phyloP scores from a whole-genome alignment of 495 filamentous ascomycete species.

The Penicillium psychrofluorescens region DNA sequence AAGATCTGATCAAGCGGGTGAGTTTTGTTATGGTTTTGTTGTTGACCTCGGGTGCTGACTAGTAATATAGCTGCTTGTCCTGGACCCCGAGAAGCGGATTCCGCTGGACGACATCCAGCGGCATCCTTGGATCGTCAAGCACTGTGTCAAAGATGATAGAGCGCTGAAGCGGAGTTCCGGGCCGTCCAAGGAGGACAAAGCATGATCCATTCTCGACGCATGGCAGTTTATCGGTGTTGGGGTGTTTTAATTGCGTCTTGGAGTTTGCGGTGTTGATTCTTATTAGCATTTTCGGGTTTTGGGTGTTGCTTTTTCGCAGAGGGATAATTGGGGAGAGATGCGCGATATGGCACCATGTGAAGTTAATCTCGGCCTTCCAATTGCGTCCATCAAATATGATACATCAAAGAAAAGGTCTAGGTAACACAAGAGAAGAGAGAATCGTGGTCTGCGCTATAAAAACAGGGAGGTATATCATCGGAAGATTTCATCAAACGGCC shows the following conservation, averaged over 20 bases:
- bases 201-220: conserved; percentile 13
- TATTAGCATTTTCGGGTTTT: conserved; percentile 16
- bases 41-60: conserved; percentile 7
- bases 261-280: conserved; percentile 6
- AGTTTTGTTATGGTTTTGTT: conserved; percentile 11
- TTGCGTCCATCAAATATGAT: conserved; percentile 17
- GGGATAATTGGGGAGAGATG: conserved; percentile 9
- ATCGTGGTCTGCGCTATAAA: conserved; percentile 1
- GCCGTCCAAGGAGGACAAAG: conserved; percentile 29
- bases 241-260: conserved; percentile 10
- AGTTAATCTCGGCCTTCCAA: conserved; percentile 11
- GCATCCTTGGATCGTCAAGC: conserved; percentile 96
- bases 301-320: conserved; percentile 6
- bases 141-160: conserved; percentile 76
- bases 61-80: conserved; percentile 65
- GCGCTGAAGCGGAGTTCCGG: conserved; percentile 43
- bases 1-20: conserved; percentile 87
- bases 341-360: conserved; percentile 13
- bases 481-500: conserved; percentile 96
- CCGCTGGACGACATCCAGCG: conserved; percentile 80
- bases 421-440: conserved; percentile 9
- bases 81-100: conserved; percentile 91
- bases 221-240: conserved; percentile 18
- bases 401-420: conserved; percentile 16
- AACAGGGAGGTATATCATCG: conserved; percentile 46